phyloP scores from a whole-genome alignment of 345 rosid species.

The Aurinia saxatilis region DNA sequence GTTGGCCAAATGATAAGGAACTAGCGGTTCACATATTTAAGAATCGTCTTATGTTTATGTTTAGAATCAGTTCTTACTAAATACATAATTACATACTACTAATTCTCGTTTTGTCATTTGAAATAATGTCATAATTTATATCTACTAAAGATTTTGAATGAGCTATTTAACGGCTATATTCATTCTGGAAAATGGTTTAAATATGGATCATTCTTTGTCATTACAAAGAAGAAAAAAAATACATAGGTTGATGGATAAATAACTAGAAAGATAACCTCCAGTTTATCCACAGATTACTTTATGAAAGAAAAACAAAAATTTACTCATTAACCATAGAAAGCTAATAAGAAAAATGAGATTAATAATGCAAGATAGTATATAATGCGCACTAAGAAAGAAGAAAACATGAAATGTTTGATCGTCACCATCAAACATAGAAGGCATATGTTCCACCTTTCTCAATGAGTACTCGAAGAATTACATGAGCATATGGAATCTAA shows the following conservation, averaged over 20 bases:
- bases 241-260: background rate
- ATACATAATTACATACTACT: too few species aligned
- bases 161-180: too few species aligned
- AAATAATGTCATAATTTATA: too few species aligned
- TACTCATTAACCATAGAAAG: background rate
- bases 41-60: too few species aligned
- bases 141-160: too few species aligned
- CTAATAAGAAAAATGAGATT: background rate
- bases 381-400: constrained; percentile 17
- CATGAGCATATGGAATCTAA: constrained; percentile 27
- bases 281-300: background rate
- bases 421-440: constrained; percentile 28
- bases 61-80: too few species aligned
- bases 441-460: constrained; percentile 21
- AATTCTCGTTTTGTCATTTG: too few species aligned
- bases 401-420: constrained; percentile 10
- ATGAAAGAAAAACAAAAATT: background rate
- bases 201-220: too few species aligned
- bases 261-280: background rate
- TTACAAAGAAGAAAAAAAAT: background rate
- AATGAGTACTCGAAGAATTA: constrained; percentile 26
- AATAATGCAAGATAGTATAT: background rate
- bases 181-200: too few species aligned
- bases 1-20: too few species aligned
- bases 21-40: too few species aligned